Evolutionary conservation across 1,284 basidiomycete genomes (phyloP).

Genomic region (Exsudoporus floridanus): DNA sequence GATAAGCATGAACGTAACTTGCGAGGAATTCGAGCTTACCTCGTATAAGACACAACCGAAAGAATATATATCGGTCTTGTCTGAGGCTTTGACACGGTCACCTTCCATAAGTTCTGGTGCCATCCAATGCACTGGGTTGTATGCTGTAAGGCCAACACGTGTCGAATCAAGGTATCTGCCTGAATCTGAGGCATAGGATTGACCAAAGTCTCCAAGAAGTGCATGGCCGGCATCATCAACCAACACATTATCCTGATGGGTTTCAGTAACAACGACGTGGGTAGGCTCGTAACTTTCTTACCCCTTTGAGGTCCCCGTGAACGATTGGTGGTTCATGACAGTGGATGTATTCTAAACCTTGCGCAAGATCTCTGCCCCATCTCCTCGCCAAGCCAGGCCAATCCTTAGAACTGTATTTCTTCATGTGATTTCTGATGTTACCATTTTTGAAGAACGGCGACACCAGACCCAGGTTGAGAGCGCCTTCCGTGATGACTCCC

Average conservation of each 20-base stretch:
- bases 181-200: conserved; percentile 30
- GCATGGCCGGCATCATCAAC: conserved; percentile 30
- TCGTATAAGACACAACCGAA: conserved; percentile 36
- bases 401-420: conserved; percentile 14
- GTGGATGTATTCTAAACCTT: conserved; percentile 39
- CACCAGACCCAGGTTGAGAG: conserved; percentile 33
- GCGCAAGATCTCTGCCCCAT: conserved; percentile 31
- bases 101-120: conserved; percentile 30
- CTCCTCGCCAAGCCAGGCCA: conserved; percentile 24
- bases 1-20: background rate
- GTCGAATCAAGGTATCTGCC: conserved; percentile 27
- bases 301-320: conserved; percentile 42
- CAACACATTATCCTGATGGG: conserved; percentile 35
- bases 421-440: conserved; percentile 32
- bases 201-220: conserved; percentile 39
- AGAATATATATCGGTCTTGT: conserved; percentile 29
- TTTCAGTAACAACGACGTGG: conserved; percentile 5
- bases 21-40: conserved; percentile 12
- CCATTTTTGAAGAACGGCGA: conserved; percentile 41
- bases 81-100: conserved; percentile 15
- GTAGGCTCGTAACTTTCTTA: conserved; percentile 18
- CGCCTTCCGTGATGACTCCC: conserved; percentile 21
- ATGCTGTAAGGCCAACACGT: conserved; percentile 15
- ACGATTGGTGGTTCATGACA: conserved; percentile 32
- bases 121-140: conserved; percentile 26